A percentile compares a stretch with the other conserved stretches of the same genome.
Evolutionary conservation across 176 grass and related monocot species (phyloP).

Genomic region (Phyllostachys edulis): DNA sequence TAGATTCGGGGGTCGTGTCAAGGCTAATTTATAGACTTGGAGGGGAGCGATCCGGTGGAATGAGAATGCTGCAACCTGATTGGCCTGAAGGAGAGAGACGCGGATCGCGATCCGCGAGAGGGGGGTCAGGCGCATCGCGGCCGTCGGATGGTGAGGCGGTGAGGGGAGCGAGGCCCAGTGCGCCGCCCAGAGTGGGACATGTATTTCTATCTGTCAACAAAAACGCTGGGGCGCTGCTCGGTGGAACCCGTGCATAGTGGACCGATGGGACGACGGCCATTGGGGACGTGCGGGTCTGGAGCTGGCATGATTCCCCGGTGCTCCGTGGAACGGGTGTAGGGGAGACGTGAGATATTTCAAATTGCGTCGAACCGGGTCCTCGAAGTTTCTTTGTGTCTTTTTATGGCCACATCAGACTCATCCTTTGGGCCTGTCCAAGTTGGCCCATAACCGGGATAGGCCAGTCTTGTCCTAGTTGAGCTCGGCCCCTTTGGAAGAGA

Average conservation of each 20-base stretch:
- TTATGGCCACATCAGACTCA: neutral
- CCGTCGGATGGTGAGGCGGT: slow-evolving; percentile 28
- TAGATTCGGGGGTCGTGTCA: neutral
- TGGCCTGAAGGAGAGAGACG: neutral
- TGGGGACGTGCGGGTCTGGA: neutral
- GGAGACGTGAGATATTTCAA: neutral
- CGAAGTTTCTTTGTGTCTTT: neutral
- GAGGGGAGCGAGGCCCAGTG: neutral
- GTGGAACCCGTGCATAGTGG: slow-evolving; percentile 31
- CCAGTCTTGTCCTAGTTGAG: no score
- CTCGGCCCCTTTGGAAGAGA: no score
- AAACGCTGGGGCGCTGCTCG: neutral
- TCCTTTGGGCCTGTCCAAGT: neutral
- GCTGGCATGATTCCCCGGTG: neutral
- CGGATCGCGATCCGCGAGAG: slow-evolving; percentile 35
- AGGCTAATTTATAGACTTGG: neutral
- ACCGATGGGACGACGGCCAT: neutral
- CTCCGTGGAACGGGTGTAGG: slow-evolving; percentile 5
- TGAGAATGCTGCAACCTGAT: neutral
- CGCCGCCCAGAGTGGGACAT: slow-evolving; percentile 8
- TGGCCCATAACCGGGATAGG: neutral
- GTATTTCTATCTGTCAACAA: slow-evolving; percentile 34
- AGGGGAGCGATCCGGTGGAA: neutral
- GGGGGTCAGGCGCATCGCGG: neutral
- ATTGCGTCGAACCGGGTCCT: neutral